Evolutionary conservation across 2,329 filamentous ascomycete genomes (phyloP).

Genomic region (Colletotrichum aenigma): DNA sequence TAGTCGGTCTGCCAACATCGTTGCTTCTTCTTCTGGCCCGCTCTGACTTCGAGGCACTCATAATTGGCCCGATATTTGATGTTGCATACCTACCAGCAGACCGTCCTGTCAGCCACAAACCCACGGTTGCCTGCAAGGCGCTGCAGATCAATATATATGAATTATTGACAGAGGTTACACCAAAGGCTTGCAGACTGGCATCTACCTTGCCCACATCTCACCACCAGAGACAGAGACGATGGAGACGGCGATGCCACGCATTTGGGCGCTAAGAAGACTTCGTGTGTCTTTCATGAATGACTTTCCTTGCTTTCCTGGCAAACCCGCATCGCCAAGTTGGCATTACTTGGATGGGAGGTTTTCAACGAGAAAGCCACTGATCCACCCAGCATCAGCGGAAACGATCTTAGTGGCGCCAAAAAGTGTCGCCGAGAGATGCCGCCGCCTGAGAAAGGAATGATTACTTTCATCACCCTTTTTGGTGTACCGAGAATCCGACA

Average conservation of each 20-base stretch:
- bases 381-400: neutral
- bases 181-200: neutral
- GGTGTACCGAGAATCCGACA: neutral
- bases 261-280: neutral
- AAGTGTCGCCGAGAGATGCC: neutral
- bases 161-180: neutral
- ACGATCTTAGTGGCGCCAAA: neutral
- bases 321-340: neutral
- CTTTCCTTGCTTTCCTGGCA: neutral
- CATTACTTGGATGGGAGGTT: neutral
- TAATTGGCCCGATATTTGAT: neutral
- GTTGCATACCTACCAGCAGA: neutral
- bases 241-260: neutral
- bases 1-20: neutral
- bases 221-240: neutral
- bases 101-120: neutral
- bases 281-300: neutral
- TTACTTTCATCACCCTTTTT: neutral
- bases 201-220: neutral
- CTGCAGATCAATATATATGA: constrained; percentile 12
- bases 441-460: neutral
- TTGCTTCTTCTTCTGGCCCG: constrained; percentile 11
- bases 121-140: constrained; percentile 4
- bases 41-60: neutral
- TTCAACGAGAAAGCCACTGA: neutral